Conservation (phyloP, 2,329 filamentous ascomycete species). For the Hymenoscyphus albidus region DNA sequence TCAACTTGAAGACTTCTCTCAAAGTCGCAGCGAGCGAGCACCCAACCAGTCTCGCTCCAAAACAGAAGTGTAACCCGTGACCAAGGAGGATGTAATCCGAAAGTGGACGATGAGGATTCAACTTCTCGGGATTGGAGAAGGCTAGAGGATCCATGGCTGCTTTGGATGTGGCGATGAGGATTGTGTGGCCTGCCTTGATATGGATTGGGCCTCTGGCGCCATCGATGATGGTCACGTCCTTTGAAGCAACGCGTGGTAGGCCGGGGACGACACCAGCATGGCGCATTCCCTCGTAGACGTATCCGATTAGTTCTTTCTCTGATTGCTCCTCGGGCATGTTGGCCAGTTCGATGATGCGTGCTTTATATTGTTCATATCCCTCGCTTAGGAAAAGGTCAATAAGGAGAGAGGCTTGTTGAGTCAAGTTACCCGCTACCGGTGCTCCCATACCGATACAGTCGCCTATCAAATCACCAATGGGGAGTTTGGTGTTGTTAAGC, state of each 20-base stretch:
- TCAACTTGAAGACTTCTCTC: conserved; percentile 43
- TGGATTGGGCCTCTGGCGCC: conserved; percentile 44
- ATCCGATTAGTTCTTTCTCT: conserved; percentile 47
- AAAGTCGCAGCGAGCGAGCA: conserved; percentile 40
- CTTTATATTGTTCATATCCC: conserved; percentile 48
- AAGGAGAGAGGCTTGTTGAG: conserved; percentile 49
- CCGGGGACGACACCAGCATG: conserved; percentile 49
- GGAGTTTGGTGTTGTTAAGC: conserved; percentile 43
- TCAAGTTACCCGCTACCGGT: conserved; percentile 48
- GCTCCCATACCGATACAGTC: conserved; percentile 49
- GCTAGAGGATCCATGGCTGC: conserved; percentile 39
- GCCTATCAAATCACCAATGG: conserved; percentile 45
- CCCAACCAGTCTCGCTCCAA: conserved; percentile 39
- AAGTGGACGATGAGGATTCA: conserved; percentile 42
- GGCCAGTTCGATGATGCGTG: conserved; percentile 47
- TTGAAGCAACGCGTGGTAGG: conserved; percentile 47
- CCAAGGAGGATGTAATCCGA: conserved; percentile 40
- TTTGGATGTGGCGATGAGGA: conserved; percentile 43
- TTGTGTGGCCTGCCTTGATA: conserved; percentile 42
- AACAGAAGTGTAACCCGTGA: conserved; percentile 40
- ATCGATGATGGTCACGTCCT: conserved; percentile 41
- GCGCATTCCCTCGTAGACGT: conserved; percentile 53
- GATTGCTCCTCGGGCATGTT: conserved; percentile 41
- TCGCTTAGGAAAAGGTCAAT: conserved; percentile 50
- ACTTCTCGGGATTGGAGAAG: conserved; percentile 40